Percentiles rank a stretch among this genome's conserved stretches.
Evolutionary conservation across 345 rosid genomes (phyloP).

Genomic region (Noccaea bulbosa): DNA sequence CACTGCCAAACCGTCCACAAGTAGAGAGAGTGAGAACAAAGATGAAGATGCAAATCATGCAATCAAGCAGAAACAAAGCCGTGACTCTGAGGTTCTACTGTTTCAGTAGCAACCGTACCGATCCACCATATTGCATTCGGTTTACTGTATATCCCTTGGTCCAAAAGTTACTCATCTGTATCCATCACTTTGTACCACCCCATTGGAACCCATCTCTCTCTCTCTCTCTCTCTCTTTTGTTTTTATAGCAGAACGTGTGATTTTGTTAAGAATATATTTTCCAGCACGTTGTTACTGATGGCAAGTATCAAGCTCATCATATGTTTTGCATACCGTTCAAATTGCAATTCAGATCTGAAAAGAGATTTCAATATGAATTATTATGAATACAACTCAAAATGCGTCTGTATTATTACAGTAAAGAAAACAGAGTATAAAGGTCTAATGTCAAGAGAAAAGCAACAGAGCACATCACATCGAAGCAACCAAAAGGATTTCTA

Average conservation of each 20-base stretch:
- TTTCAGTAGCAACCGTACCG: slow-evolving; percentile 20
- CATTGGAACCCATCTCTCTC: neutral
- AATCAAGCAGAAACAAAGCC: slow-evolving; percentile 25
- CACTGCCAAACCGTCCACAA: slow-evolving; percentile 54
- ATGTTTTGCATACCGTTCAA: neutral
- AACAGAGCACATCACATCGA: slow-evolving; percentile 28
- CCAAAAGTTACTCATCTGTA: slow-evolving; percentile 24
- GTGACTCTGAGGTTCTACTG: slow-evolving; percentile 31
- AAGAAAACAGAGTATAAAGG: slow-evolving; percentile 5
- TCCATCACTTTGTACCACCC: slow-evolving; percentile 33
- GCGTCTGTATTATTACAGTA: slow-evolving; percentile 1
- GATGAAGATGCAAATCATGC: slow-evolving; percentile 45
- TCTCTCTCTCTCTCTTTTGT: no score
- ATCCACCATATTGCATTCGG: slow-evolving; percentile 18
- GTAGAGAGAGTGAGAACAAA: slow-evolving; percentile 35
- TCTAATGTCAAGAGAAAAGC: neutral
- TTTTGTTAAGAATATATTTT: slow-evolving; percentile 20
- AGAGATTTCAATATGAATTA: neutral
- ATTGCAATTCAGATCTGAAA: neutral
- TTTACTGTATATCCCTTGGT: slow-evolving; percentile 32
- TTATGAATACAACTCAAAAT: slow-evolving; percentile 15
- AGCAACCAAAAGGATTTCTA: slow-evolving; percentile 16
- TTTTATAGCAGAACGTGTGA: neutral
- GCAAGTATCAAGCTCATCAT: neutral
- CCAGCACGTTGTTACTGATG: slow-evolving; percentile 12